These are phyloP conservation scores for Conticribra guillardii DNA, from an alignment of 108 stramenopile species.

Conservation along the genomic window DNA sequence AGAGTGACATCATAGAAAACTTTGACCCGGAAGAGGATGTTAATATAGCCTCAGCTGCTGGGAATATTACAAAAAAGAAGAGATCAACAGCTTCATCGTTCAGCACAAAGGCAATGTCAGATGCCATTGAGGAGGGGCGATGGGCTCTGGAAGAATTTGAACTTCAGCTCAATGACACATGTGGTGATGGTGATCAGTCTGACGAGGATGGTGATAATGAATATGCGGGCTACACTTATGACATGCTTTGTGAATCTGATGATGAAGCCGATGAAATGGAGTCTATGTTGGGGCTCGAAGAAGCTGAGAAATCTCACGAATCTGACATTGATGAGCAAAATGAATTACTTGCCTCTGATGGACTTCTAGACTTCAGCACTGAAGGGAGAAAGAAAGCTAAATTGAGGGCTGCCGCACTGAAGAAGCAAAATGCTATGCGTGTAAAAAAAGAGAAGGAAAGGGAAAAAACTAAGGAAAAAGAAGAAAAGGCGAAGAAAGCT, in stretches of 20 bases:
- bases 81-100: slow-evolving; percentile 48
- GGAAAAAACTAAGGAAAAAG: slow-evolving; percentile 46
- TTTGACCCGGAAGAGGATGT: slow-evolving; percentile 85
- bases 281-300: slow-evolving; percentile 9
- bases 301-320: slow-evolving; percentile 18
- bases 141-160: slow-evolving; percentile 80
- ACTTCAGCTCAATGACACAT: slow-evolving; percentile 59
- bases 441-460: slow-evolving; percentile 67
- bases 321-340: slow-evolving; percentile 79
- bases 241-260: slow-evolving; percentile 75
- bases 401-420: slow-evolving; percentile 61
- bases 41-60: slow-evolving; percentile 53
- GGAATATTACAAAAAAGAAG: slow-evolving; percentile 68
- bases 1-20: slow-evolving; percentile 83
- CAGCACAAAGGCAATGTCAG: slow-evolving; percentile 67
- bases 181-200: slow-evolving; percentile 53
- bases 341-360: slow-evolving; percentile 77
- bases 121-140: slow-evolving; percentile 78
- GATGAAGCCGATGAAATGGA: slow-evolving; percentile 76
- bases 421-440: slow-evolving; percentile 65
- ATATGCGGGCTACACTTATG: slow-evolving; percentile 66
- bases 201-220: slow-evolving; percentile 65
- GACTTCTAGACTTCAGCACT: slow-evolving; percentile 68
- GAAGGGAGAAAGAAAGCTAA: slow-evolving; percentile 82
- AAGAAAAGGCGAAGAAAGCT: slow-evolving; percentile 38